Conservation (phyloP, 495 filamentous ascomycete genomes). For the Daldinia vernicosa region DNA sequence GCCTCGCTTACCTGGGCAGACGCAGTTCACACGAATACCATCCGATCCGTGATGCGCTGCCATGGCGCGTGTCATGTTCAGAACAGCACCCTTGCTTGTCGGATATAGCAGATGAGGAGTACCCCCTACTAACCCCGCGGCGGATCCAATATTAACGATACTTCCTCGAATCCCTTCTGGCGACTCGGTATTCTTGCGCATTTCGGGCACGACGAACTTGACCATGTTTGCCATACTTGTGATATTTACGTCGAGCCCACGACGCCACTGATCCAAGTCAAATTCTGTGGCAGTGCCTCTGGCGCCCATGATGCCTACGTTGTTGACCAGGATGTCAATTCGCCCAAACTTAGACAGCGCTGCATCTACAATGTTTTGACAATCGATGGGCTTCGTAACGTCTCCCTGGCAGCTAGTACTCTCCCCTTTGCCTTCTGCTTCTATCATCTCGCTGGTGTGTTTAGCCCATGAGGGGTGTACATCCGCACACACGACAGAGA, state of each 20-base stretch:
- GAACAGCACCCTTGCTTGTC: constrained; percentile 67
- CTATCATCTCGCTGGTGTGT: constrained; percentile 60
- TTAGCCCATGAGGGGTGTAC: constrained; percentile 56
- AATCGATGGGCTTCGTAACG: constrained; percentile 60
- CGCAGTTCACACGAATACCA: constrained; percentile 66
- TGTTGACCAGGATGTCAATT: constrained; percentile 66
- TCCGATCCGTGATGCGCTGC: constrained; percentile 64
- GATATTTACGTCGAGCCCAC: constrained; percentile 65
- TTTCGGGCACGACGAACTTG: constrained; percentile 62
- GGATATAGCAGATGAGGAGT: constrained; percentile 69
- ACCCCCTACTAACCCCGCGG: constrained; percentile 65
- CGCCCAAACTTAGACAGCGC: constrained; percentile 56
- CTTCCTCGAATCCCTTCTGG: constrained; percentile 46
- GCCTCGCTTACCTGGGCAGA: constrained; percentile 59
- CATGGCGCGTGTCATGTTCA: constrained; percentile 69
- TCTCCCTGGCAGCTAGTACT: constrained; percentile 57
- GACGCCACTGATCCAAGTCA: constrained; percentile 62
- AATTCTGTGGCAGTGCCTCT: constrained; percentile 63
- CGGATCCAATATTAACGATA: constrained; percentile 67
- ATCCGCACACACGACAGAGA: constrained; percentile 64
- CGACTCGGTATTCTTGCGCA: constrained; percentile 56
- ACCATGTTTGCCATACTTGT: constrained; percentile 67
- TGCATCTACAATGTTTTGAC: constrained; percentile 49
- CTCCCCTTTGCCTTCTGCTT: constrained; percentile 35
- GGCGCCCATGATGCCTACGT: constrained; percentile 65